Conservation (phyloP, 371 early-diverging fungal species). For the Rhizomucor pusillus region DNA sequence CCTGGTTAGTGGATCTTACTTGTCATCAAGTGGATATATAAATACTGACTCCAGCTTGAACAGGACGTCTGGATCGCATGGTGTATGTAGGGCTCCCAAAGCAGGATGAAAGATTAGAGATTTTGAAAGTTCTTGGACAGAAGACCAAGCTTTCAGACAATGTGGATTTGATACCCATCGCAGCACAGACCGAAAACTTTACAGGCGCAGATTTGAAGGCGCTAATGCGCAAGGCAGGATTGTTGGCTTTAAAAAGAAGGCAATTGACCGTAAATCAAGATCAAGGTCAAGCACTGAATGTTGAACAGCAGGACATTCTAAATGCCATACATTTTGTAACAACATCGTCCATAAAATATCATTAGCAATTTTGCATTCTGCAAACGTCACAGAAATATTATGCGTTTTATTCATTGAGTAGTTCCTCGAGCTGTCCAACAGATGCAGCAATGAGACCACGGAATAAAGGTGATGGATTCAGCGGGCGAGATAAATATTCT, state of each 20-base stretch:
- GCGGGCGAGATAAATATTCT: constrained; percentile 95
- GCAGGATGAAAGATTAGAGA: constrained; percentile 62
- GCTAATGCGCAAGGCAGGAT: constrained; percentile 74
- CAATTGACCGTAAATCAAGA: not conserved
- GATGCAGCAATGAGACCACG: constrained; percentile 90
- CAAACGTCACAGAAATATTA: too few relatives aligned
- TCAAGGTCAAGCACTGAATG: not conserved
- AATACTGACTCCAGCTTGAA: not conserved
- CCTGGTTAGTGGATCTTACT: constrained; percentile 59
- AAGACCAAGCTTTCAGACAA: constrained; percentile 45
- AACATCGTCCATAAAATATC: not conserved
- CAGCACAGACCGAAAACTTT: constrained; percentile 49
- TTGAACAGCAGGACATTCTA: constrained; percentile 4
- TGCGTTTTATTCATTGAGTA: too few relatives aligned
- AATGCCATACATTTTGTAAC: constrained; percentile 2
- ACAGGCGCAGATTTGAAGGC: constrained; percentile 87
- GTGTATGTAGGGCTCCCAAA: constrained; percentile 78
- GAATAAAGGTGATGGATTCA: constrained; percentile 93
- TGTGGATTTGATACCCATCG: constrained; percentile 55
- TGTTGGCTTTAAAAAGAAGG: constrained; percentile 50
- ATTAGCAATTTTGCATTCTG: too few relatives aligned
- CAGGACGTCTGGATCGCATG: constrained; percentile 82
- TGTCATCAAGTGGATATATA: not conserved
- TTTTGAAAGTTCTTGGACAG: constrained; percentile 63
- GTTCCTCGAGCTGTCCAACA: constrained; percentile 15